Evolutionary conservation across 2,329 filamentous ascomycete species (phyloP).

Genomic region (Penicillium sp.): DNA sequence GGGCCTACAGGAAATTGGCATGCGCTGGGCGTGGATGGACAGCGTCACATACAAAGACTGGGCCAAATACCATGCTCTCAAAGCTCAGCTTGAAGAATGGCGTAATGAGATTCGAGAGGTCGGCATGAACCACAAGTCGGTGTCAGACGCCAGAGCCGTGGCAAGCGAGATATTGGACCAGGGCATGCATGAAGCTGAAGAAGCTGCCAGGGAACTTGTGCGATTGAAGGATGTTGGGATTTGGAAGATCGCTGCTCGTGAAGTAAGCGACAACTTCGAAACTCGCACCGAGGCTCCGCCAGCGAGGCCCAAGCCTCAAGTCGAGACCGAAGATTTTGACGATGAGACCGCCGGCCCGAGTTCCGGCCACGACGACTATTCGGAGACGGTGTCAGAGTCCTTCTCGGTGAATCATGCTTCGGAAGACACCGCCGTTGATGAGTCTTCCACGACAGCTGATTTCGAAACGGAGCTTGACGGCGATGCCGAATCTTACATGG

Average conservation of each 20-base stretch:
- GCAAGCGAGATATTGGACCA: slow-evolving; percentile 68
- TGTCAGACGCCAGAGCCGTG: slow-evolving; percentile 64
- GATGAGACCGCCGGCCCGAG: slow-evolving; percentile 10
- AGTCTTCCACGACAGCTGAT: background rate
- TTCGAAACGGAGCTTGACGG: background rate
- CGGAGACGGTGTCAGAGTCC: background rate
- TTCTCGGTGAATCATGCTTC: slow-evolving; percentile 3
- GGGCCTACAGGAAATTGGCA: slow-evolving; percentile 84
- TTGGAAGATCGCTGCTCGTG: slow-evolving; percentile 75
- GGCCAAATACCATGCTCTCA: slow-evolving; percentile 88
- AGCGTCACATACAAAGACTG: slow-evolving; percentile 96
- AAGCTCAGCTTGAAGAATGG: slow-evolving; percentile 78
- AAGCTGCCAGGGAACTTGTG: slow-evolving; percentile 73
- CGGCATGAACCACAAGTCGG: slow-evolving; percentile 67
- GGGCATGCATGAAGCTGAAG: slow-evolving; percentile 75
- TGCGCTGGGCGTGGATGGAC: slow-evolving; percentile 93
- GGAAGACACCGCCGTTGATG: background rate
- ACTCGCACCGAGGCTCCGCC: slow-evolving; percentile 50
- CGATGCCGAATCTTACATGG: slow-evolving; percentile 5
- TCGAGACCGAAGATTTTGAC: slow-evolving; percentile 14
- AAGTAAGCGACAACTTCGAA: slow-evolving; percentile 75
- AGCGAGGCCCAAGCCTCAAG: slow-evolving; percentile 27
- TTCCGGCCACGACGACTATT: slow-evolving; percentile 5
- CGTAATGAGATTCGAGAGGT: slow-evolving; percentile 73
- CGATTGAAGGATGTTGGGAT: slow-evolving; percentile 76